Evolutionary conservation across 140 eudicot genomes (phyloP), one percentile per base, ranked within the genome.

Genomic region (Anethum foeniculum): DNA sequence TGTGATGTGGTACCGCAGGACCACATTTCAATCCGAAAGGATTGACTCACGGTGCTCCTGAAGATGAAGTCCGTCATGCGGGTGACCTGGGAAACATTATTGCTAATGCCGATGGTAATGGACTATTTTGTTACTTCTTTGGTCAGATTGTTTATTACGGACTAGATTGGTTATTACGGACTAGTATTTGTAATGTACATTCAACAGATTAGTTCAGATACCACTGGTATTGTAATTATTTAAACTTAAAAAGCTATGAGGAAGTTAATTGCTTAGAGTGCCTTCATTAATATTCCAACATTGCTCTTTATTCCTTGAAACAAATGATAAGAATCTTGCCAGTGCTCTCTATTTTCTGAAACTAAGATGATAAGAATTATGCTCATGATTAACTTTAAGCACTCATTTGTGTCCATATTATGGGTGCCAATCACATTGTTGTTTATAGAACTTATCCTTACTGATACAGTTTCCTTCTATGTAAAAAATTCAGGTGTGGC

Each of bases 71-170:
- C 86, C 97, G 99, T 51, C 99, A 95, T 89, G 99, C 99, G 97
- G 99, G 99, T 82, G 99, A 95, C 97, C 99, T 95, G 99, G 99
- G 99, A 95, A 95, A 95, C 99, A 92, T 95, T 81, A 89, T 95
- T 87, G 99, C 99, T 81, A 91, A 93, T 77, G 92, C 97, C 75
- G 97, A 95, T 76, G 99, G 99, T 95, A 89, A 79, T 79, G 58
- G 44, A 30, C 32, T 30, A 74, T n/a, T 5, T 25, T 0, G 9
- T 74, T 44, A 1, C 2, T 12, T 25, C 10, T 23, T 74, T 74
- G 0, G 12, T 74, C 58, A n/a, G 38, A 43, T 11, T 44, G 58
- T 58, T 44, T 44, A 11, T 62, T 62, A 1, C 0, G 25, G 28
- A n/a, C 49, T 11, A 12, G 58, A 43, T 11, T 44, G 58, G 58